phyloP scores from a whole-genome alignment of 2,329 filamentous ascomycete genomes.

The Fusarium austroafricanum region DNA sequence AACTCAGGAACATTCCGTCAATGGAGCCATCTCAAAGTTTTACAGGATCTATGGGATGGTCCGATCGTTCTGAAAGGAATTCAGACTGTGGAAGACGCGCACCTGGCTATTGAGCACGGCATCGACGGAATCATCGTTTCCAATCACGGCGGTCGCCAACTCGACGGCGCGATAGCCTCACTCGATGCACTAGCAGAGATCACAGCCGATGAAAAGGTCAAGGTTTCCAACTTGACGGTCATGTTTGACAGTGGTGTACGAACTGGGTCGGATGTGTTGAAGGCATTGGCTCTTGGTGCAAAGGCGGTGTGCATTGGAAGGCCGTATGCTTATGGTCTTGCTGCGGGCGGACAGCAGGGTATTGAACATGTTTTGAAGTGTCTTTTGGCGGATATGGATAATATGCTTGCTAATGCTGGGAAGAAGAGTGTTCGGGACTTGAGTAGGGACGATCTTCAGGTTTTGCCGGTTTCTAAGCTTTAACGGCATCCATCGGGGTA shows the following conservation, averaged over 20 bases:
- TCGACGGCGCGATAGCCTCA: conserved; percentile 57
- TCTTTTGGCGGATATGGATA: conserved; percentile 57
- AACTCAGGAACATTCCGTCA: conserved; percentile 59
- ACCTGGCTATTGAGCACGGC: conserved; percentile 52
- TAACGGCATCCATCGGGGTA: background rate
- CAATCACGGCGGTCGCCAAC: conserved; percentile 58
- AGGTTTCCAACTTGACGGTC: conserved; percentile 58
- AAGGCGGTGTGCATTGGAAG: conserved; percentile 59
- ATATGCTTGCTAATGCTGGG: conserved; percentile 66
- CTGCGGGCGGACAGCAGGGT: conserved; percentile 55
- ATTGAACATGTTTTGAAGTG: conserved; percentile 66
- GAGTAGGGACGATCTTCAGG: conserved; percentile 33
- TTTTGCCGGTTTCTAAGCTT: conserved; percentile 15
- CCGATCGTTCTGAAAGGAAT: conserved; percentile 58
- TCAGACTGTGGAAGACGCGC: conserved; percentile 55
- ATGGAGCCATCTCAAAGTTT: conserved; percentile 71
- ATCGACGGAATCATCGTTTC: conserved; percentile 56
- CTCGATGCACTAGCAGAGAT: conserved; percentile 64
- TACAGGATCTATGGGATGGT: conserved; percentile 71
- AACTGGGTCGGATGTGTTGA: conserved; percentile 55
- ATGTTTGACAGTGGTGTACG: conserved; percentile 60
- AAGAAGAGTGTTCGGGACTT: conserved; percentile 54
- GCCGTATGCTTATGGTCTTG: conserved; percentile 53
- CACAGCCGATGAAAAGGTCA: conserved; percentile 65
- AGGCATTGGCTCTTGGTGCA: conserved; percentile 56